Base-by-base conservation (phyloP, 1,284 basidiomycete species). In the Tilletiopsis washingtonensis region DNA sequence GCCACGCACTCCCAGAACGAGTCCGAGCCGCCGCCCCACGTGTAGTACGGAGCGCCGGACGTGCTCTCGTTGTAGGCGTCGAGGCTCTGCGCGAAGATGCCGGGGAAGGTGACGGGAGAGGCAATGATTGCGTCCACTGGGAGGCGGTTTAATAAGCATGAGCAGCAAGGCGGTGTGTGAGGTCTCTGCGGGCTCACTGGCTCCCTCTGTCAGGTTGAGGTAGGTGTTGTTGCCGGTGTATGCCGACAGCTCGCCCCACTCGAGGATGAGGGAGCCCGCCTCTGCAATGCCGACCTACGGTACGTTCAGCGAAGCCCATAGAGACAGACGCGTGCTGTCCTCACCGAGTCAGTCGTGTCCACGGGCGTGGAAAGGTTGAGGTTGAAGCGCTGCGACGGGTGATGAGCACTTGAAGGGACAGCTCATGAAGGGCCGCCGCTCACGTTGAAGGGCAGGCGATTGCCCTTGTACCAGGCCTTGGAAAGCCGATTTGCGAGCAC, bases 21-120 rank as follows among this genome's bases (percentile, higher is more conserved):
- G 47, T 68, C 67, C 26, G 56, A 56, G 19, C 66, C 67, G 5
- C 66, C 66, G n/a, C 64, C 65, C 58, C 60, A 68, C 3, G 64
- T 64, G 14, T 67, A 58, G 34, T 62, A 69, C 12, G 17, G 32
- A 34, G 12, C 32, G 17, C 17, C n/a, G n/a, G n/a, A n/a, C n/a
- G n/a, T n/a, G n/a, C n/a, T n/a, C n/a, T n/a, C 49, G 23, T 50
- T 57, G 3, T 5, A 23, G 29, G 49, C 47, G 34, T 51, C 38
- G 25, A 54, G 53, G 34, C 57, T 56, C 40, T 65, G 63, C 2
- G 53, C 34, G 29, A 47, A 54, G 27, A 63, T 45, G 0, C 62
- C 62, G 4, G 62, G 60, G 44, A 62, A 62, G 5, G 56, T 50
- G 7, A 34, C 57, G n/a, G n/a, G n/a, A n/a, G n/a, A n/a, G n/a